phyloP scores from a whole-genome alignment of 306 rosid species.

The Oxytropis ochrocephala region DNA sequence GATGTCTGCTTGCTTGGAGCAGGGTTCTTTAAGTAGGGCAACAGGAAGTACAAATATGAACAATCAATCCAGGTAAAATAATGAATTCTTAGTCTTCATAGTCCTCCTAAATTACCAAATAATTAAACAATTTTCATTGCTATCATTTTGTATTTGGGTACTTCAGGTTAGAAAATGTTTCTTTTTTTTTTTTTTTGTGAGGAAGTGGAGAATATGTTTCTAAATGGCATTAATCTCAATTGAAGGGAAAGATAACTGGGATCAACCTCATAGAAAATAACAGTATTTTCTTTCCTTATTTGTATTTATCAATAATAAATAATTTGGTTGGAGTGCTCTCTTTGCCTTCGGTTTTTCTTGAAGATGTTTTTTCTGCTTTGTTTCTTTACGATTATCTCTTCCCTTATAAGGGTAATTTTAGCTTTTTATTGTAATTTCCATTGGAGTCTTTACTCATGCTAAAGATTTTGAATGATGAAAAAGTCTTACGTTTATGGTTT shows the following conservation, averaged over 20 bases:
- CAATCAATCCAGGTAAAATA: constrained; percentile 74
- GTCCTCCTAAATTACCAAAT: not conserved
- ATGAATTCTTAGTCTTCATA: constrained; percentile 13
- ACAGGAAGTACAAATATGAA: constrained; percentile 91
- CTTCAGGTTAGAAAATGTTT: not conserved
- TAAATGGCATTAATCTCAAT: not conserved
- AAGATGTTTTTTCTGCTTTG: not conserved
- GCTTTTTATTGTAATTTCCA: constrained; percentile 5
- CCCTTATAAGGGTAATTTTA: not conserved
- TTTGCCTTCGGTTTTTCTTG: constrained; percentile 14
- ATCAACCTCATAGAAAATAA: not conserved
- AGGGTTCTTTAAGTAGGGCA: constrained; percentile 69
- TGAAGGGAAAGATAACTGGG: not conserved
- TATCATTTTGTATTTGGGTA: not conserved
- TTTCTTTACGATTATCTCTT: not conserved
- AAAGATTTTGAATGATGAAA: constrained; percentile 16
- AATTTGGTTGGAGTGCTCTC: constrained; percentile 8
- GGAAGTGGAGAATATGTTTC: constrained; percentile 1
- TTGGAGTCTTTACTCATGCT: constrained; percentile 1
- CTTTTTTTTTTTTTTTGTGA: not conserved
- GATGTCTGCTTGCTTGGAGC: constrained; percentile 75
- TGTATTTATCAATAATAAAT: not conserved
- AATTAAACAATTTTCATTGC: not conserved
- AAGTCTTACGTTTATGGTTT: constrained; percentile 9
- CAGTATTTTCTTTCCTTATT: constrained; percentile 15